Conservation (phyloP, 2,329 filamentous ascomycete genomes). For the Cercospora janseana region DNA sequence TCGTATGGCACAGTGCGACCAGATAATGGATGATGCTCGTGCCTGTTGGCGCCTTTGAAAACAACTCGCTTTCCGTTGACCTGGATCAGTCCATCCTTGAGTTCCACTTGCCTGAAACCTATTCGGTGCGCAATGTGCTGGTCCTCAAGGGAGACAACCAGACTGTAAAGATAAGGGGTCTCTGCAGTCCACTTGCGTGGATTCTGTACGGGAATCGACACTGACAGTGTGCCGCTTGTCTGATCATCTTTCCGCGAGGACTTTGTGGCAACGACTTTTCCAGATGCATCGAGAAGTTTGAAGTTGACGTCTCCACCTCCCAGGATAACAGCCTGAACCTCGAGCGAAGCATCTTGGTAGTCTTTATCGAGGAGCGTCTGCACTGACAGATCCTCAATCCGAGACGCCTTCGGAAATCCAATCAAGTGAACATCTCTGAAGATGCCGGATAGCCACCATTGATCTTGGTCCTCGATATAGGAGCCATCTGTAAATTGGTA, state of each 20-base stretch:
- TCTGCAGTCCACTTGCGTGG: conserved; percentile 69
- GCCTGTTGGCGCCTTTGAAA: conserved; percentile 65
- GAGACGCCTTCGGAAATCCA: conserved; percentile 50
- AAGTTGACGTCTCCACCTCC: conserved; percentile 45
- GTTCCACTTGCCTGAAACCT: conserved; percentile 64
- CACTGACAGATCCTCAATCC: conserved; percentile 61
- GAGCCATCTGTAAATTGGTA: conserved; percentile 69
- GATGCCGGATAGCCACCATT: conserved; percentile 47
- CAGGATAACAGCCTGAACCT: conserved; percentile 20
- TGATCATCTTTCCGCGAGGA: conserved; percentile 4
- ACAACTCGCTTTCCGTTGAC: conserved; percentile 63
- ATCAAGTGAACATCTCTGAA: conserved; percentile 66
- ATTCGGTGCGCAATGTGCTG: conserved; percentile 54
- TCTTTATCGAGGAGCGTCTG: conserved; percentile 53
- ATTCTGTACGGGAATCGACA: conserved; percentile 48
- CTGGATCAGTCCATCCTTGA: conserved; percentile 58
- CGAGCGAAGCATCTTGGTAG: conserved; percentile 53
- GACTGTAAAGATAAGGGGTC: conserved; percentile 59
- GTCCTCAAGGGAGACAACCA: conserved; percentile 47
- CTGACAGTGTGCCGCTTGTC: conserved; percentile 29
- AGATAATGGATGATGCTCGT: conserved; percentile 66
- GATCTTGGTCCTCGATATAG: conserved; percentile 61
- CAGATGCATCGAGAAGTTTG: conserved; percentile 40
- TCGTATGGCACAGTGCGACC: conserved; percentile 64
- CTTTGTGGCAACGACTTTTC: conserved; percentile 38